Conservation (phyloP, 116 monocot species). For the Cymodocea nodosa region DNA sequence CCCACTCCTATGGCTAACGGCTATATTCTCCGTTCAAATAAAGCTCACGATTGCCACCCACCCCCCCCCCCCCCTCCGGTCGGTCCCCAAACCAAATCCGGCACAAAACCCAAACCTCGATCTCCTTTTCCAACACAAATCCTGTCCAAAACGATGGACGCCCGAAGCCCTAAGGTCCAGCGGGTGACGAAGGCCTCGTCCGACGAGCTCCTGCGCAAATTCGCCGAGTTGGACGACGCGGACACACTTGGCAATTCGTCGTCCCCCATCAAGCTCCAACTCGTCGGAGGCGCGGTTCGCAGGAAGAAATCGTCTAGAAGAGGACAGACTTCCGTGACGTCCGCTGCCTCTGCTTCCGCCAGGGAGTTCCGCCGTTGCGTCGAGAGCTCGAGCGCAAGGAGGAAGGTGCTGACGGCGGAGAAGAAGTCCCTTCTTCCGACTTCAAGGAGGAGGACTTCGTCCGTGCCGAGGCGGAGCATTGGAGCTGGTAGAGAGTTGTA, state of each 20-base stretch:
- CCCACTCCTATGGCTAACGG: too few species aligned
- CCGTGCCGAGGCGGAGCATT: slow-evolving; percentile 12
- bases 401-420: slow-evolving; percentile 20
- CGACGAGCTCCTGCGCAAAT: slow-evolving; percentile 79
- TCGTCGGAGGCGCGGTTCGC: slow-evolving; percentile 3
- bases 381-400: slow-evolving; percentile 2
- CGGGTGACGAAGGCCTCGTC: slow-evolving; percentile 74
- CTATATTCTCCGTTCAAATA: neutral
- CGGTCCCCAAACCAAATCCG: too few species aligned
- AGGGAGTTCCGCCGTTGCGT: too few species aligned
- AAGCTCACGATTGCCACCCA: neutral
- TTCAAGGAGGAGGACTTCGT: neutral
- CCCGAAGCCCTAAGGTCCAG: slow-evolving; percentile 18
- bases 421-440: slow-evolving; percentile 44
- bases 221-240: slow-evolving; percentile 35
- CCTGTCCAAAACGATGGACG: too few species aligned
- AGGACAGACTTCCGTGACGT: slow-evolving; percentile 11
- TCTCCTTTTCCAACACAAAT: neutral
- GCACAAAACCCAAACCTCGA: neutral
- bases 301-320: slow-evolving; percentile 26
- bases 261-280: neutral
- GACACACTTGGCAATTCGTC: neutral
- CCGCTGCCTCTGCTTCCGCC: neutral
- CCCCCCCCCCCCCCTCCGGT: neutral
- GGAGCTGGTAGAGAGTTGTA: slow-evolving; percentile 9